A percentile compares a stretch with the other conserved stretches of the same genome.
These are phyloP conservation scores for Aspergillus nanangensis DNA, from an alignment of 495 filamentous ascomycete genomes.

Conservation along the genomic window DNA sequence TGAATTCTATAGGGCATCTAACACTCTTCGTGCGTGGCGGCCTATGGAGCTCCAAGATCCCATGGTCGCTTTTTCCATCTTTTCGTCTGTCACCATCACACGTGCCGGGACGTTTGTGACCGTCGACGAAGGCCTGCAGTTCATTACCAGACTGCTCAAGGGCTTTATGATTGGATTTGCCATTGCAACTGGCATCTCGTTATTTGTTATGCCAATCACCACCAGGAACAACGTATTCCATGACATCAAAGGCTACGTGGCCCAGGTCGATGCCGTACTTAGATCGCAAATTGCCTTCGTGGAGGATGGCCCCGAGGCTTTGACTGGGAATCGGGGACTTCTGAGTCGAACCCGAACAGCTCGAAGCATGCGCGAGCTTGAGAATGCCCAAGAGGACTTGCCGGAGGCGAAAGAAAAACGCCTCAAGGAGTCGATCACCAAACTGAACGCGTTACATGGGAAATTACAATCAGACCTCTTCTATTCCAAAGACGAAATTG, in stretches of 20 bases:
- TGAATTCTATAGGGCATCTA: slow-evolving; percentile 22
- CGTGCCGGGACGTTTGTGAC: slow-evolving; percentile 42
- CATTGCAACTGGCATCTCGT: slow-evolving; percentile 56
- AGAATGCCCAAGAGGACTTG: slow-evolving; percentile 34
- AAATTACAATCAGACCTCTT: slow-evolving; percentile 63
- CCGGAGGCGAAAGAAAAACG: slow-evolving; percentile 27
- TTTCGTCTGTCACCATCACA: slow-evolving; percentile 55
- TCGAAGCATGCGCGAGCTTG: slow-evolving; percentile 13
- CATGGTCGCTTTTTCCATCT: slow-evolving; percentile 65
- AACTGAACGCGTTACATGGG: slow-evolving; percentile 53
- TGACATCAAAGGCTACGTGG: slow-evolving; percentile 51
- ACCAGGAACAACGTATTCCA: slow-evolving; percentile 53
- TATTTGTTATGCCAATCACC: slow-evolving; percentile 62
- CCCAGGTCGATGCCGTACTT: slow-evolving; percentile 44
- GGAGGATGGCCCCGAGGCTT: slow-evolving; percentile 26
- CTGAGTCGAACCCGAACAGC: slow-evolving; percentile 22
- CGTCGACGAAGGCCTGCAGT: slow-evolving; percentile 42
- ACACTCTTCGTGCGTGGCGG: slow-evolving; percentile 52
- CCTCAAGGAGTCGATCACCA: slow-evolving; percentile 43
- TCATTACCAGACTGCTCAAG: slow-evolving; percentile 51
- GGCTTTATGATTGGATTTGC: slow-evolving; percentile 65
- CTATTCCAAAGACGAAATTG: slow-evolving; percentile 69
- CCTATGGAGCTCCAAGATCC: slow-evolving; percentile 62
- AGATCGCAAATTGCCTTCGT: slow-evolving; percentile 57
- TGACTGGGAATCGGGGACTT: slow-evolving; percentile 10